Percentiles rank a stretch among this genome's conserved stretches.
phyloP scores from a whole-genome alignment of 2,329 filamentous ascomycete genomes.

The Xylaria polymorpha region DNA sequence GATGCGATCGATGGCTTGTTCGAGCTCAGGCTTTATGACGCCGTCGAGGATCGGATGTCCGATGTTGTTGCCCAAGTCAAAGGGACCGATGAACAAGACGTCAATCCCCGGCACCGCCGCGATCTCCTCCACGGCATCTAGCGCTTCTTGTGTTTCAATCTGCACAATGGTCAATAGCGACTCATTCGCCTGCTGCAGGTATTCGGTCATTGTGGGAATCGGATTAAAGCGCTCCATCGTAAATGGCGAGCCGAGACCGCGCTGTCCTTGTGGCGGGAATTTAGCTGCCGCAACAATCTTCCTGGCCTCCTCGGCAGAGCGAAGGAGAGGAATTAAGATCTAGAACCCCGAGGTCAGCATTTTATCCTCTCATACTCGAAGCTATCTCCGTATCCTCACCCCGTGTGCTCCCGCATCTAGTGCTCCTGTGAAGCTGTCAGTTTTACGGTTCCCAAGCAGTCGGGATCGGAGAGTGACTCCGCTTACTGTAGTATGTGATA shows the following conservation, averaged over 20 bases:
- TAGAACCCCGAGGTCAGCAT: slow-evolving; percentile 40
- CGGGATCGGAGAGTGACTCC: not conserved
- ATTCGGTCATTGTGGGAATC: slow-evolving; percentile 63
- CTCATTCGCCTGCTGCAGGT: slow-evolving; percentile 67
- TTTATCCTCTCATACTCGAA: not conserved
- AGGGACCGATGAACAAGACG: slow-evolving; percentile 73
- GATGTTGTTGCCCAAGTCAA: slow-evolving; percentile 73
- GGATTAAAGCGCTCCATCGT: slow-evolving; percentile 62
- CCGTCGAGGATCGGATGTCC: slow-evolving; percentile 71
- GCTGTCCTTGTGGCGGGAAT: slow-evolving; percentile 65
- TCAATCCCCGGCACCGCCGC: slow-evolving; percentile 70
- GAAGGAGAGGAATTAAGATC: slow-evolving; percentile 65
- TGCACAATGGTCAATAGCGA: slow-evolving; percentile 73
- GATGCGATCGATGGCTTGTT: slow-evolving; percentile 68
- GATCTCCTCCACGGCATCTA: slow-evolving; percentile 71
- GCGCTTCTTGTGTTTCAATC: slow-evolving; percentile 73
- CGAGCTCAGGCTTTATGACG: slow-evolving; percentile 68
- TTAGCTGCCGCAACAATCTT: slow-evolving; percentile 64
- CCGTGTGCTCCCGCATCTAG: slow-evolving; percentile 69
- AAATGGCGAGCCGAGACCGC: slow-evolving; percentile 68
- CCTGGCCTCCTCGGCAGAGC: slow-evolving; percentile 64
- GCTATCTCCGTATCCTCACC: slow-evolving; percentile 50
- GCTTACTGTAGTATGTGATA: not conserved
- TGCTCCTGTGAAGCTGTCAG: slow-evolving; percentile 57
- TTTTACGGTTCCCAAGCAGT: not conserved